A percentile compares a stretch with the other conserved stretches of the same genome.
These are phyloP conservation scores for Cadophora sp. DNA, from an alignment of 2,329 filamentous ascomycete genomes.

Conservation along the genomic window DNA sequence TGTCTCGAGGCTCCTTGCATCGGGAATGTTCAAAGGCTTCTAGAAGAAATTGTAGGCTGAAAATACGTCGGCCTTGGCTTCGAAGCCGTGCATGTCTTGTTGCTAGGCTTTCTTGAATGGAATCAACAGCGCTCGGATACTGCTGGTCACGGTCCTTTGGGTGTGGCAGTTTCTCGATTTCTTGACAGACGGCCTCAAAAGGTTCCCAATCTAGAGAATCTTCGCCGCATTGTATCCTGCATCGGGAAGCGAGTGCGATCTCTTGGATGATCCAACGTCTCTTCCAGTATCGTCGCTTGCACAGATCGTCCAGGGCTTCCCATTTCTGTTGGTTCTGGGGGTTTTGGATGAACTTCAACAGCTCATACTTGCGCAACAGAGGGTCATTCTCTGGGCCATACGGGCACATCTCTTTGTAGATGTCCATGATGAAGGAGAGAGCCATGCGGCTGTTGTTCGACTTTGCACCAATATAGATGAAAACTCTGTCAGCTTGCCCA, in stretches of 20 bases:
- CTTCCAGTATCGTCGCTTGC: not conserved
- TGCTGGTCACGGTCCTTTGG: not conserved
- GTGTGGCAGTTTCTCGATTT: not conserved
- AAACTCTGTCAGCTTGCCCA: not conserved
- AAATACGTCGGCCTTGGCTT: not conserved
- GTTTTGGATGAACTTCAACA: not conserved
- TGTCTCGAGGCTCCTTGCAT: conserved; percentile 1
- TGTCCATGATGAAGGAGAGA: not conserved
- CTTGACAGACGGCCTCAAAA: not conserved
- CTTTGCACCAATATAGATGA: not conserved
- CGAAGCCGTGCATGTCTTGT: not conserved
- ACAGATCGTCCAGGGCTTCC: not conserved
- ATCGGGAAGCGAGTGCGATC: not conserved
- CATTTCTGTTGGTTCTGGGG: not conserved
- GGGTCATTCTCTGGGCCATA: conserved; percentile 2
- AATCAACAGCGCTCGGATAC: not conserved
- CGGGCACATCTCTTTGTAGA: not conserved
- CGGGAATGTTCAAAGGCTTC: conserved; percentile 1
- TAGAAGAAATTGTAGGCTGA: not conserved
- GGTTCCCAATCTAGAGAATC: not conserved
- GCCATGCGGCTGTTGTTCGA: not conserved
- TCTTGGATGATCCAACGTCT: conserved; percentile 10
- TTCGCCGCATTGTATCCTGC: not conserved
- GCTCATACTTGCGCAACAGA: not conserved
- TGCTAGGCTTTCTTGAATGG: not conserved